phyloP scores from a whole-genome alignment of 2,329 filamentous ascomycete species.

The Rhynchosporium secalis region DNA sequence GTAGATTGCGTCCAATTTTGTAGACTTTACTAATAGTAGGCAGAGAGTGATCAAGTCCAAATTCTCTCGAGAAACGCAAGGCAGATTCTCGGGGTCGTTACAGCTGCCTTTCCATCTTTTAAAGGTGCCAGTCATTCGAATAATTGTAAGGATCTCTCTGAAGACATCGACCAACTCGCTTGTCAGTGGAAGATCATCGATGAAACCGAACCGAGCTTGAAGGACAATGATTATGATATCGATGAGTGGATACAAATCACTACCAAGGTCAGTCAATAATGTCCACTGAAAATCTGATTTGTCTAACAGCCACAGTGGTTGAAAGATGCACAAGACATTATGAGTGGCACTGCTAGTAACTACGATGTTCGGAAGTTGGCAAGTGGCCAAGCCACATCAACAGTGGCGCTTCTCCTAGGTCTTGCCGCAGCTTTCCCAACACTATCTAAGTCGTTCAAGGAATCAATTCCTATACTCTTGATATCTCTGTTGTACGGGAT shows the following conservation, averaged over 20 bases:
- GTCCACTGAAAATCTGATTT: not conserved
- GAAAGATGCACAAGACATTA: constrained; percentile 61
- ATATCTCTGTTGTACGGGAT: constrained; percentile 65
- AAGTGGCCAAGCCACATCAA: constrained; percentile 46
- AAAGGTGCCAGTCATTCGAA: constrained; percentile 36
- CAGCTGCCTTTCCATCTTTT: constrained; percentile 67
- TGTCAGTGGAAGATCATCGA: constrained; percentile 64
- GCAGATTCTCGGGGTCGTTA: constrained; percentile 77
- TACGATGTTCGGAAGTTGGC: constrained; percentile 72
- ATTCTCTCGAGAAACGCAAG: constrained; percentile 75
- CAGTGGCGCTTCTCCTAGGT: constrained; percentile 40
- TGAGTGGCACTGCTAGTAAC: constrained; percentile 90
- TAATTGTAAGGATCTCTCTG: constrained; percentile 30
- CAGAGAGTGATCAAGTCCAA: constrained; percentile 57
- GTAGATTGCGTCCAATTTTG: constrained; percentile 23
- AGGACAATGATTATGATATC: constrained; percentile 37
- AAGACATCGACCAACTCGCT: constrained; percentile 56
- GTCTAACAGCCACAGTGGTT: constrained; percentile 42
- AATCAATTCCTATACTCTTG: constrained; percentile 48
- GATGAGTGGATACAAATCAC: constrained; percentile 47
- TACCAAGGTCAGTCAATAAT: constrained; percentile 42
- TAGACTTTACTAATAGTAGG: constrained; percentile 18
- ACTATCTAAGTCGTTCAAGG: constrained; percentile 40
- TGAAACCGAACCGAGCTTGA: constrained; percentile 25
- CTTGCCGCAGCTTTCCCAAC: constrained; percentile 44